Conservation (phyloP, 495 filamentous ascomycete genomes). For the Tuber umbilicatum region DNA sequence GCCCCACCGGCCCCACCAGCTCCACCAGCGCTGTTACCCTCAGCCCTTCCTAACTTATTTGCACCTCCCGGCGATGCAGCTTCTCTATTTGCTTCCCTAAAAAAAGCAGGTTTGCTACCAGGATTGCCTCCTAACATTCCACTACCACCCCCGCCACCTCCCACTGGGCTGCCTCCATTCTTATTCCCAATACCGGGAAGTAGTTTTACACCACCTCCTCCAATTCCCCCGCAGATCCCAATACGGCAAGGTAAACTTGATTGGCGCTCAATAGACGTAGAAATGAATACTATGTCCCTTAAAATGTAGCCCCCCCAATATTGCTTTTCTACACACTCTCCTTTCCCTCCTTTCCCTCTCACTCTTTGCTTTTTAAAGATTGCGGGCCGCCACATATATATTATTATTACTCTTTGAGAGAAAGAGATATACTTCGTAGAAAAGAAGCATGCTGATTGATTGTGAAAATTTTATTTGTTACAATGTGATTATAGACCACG, state of each 20-base stretch:
- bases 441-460: conserved; percentile 33
- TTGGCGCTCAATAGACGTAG: conserved; percentile 53
- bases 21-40: conserved; percentile 37
- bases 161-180: conserved; percentile 44
- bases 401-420: conserved; percentile 25
- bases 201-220: conserved; percentile 32
- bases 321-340: conserved; percentile 28
- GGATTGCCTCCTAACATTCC: conserved; percentile 24
- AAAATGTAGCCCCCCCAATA: conserved; percentile 59
- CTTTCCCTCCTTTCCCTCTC: conserved; percentile 17
- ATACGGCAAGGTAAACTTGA: conserved; percentile 30
- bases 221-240: conserved; percentile 26
- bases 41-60: conserved; percentile 41
- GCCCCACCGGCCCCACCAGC: conserved; percentile 33
- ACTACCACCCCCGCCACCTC: conserved; percentile 32
- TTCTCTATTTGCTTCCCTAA: conserved; percentile 39
- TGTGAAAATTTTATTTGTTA: conserved; percentile 42
- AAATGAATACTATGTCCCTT: conserved; percentile 64
- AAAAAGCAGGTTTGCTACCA: conserved; percentile 40
- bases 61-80: conserved; percentile 33
- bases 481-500: conserved; percentile 54
- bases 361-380: conserved; percentile 18
- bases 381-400: conserved; percentile 23
- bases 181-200: conserved; percentile 36
- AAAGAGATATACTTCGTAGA: conserved; percentile 24